These are phyloP conservation scores for Dillenia turbinata DNA, from an alignment of 164 flowering plant genomes.

Conservation along the genomic window DNA sequence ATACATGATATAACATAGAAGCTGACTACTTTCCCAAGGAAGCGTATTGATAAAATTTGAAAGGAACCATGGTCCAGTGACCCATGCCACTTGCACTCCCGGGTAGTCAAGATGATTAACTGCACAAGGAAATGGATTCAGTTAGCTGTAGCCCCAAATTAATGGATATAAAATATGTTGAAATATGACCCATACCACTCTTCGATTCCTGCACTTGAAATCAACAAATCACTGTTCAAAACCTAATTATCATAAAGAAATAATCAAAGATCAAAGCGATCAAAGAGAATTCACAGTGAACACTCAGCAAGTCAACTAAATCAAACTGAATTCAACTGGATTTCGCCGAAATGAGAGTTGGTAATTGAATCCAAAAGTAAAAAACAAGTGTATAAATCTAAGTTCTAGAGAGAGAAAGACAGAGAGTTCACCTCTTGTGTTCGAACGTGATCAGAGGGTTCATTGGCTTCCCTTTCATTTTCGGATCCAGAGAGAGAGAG, in stretches of 20 bases:
- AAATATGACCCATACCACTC: slow-evolving; percentile 1
- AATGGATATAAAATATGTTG: neutral
- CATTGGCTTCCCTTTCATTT: slow-evolving; percentile 39
- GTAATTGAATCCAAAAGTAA: neutral
- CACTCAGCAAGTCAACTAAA: neutral
- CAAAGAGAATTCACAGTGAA: neutral
- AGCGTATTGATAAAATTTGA: slow-evolving; percentile 96
- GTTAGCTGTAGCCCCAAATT: neutral
- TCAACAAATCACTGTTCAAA: no score
- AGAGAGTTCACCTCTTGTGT: slow-evolving; percentile 54
- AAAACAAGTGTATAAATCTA: slow-evolving; percentile 4
- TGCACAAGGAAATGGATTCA: slow-evolving; percentile 32
- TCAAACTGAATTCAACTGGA: neutral
- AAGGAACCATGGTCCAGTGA: slow-evolving; percentile 97
- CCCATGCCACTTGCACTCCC: slow-evolving; percentile 97
- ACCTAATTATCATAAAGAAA: neutral
- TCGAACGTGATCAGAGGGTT: slow-evolving; percentile 51
- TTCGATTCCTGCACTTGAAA: no score
- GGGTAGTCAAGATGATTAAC: slow-evolving; percentile 91
- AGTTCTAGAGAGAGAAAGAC: slow-evolving; percentile 1
- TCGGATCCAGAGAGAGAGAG: slow-evolving; percentile 13
- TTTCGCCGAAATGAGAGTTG: neutral
- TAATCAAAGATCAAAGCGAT: neutral
- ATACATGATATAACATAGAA: slow-evolving; percentile 23
- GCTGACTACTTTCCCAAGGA: slow-evolving; percentile 99